These are phyloP conservation scores for Corymbia calophylla DNA, from an alignment of 441 rosid genomes.

Conservation along the genomic window DNA sequence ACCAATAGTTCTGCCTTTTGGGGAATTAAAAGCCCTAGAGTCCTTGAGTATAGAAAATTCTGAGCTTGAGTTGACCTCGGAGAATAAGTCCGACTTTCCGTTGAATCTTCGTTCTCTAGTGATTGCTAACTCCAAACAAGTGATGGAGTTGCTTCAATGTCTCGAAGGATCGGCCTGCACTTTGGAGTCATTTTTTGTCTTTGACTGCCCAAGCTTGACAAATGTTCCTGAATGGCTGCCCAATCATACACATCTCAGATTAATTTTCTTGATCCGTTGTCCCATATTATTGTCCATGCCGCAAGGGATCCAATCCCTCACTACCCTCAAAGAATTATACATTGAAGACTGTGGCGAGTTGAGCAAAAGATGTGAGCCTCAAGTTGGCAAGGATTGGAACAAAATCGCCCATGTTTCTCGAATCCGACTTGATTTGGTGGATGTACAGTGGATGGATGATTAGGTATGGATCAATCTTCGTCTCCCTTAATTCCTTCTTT, in stretches of 20 bases:
- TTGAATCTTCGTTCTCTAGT: fast-evolving
- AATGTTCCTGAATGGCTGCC: fast-evolving
- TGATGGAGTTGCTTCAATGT: not conserved
- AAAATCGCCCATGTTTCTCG: not conserved
- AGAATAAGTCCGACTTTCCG: not conserved
- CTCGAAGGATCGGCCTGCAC: not conserved
- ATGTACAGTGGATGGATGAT: not conserved
- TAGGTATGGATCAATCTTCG: not conserved
- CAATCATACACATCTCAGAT: not conserved
- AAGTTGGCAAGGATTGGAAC: not conserved
- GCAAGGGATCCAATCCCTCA: not conserved
- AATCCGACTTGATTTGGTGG: not conserved
- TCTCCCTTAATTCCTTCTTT: not conserved
- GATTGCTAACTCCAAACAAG: fast-evolving
- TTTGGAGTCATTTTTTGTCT: not conserved
- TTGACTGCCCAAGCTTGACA: fast-evolving
- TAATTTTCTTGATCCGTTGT: not conserved
- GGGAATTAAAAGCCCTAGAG: not conserved
- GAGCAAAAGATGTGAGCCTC: not conserved
- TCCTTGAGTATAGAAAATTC: fast-evolving
- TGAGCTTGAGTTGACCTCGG: fast-evolving
- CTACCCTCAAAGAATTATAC: not conserved
- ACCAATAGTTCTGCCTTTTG: not conserved
- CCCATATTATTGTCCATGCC: not conserved
- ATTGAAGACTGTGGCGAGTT: not conserved